These are phyloP conservation scores for Sugiyamaella chiloensis DNA, from an alignment of 805 yeast species.

Conservation along the genomic window DNA sequence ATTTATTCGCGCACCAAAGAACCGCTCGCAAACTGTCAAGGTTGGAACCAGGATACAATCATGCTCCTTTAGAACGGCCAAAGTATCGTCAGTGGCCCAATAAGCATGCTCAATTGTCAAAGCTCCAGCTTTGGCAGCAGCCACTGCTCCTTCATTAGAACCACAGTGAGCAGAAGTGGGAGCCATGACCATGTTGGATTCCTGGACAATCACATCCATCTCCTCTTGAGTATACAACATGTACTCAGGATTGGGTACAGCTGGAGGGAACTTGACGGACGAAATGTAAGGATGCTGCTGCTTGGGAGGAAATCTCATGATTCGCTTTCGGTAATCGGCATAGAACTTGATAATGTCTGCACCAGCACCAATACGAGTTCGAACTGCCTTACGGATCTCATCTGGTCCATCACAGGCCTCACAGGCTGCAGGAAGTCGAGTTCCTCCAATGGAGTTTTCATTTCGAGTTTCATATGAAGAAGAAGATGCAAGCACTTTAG, in stretches of 20 bases:
- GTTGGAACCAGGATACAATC: conserved; percentile 7
- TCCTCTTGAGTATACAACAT: conserved; percentile 6
- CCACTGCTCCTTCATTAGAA: conserved; percentile 8
- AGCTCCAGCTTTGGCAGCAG: conserved; percentile 7
- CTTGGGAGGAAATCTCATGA: conserved; percentile 8
- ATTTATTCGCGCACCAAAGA: conserved; percentile 4
- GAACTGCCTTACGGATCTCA: conserved; percentile 7
- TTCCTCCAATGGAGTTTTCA: conserved; percentile 6
- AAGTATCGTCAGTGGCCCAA: conserved; percentile 6
- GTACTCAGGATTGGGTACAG: conserved; percentile 4
- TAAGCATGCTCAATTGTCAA: conserved; percentile 7
- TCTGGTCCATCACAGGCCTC: conserved; percentile 8
- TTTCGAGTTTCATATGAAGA: conserved; percentile 7
- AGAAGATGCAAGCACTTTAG: conserved; percentile 6
- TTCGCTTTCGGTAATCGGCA: conserved; percentile 7
- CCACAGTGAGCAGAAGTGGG: conserved; percentile 8
- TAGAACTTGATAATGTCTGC: conserved; percentile 8
- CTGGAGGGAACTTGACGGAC: conserved; percentile 6
- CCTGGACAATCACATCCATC: conserved; percentile 3
- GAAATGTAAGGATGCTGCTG: conserved; percentile 8
- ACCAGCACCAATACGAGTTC: conserved; percentile 3
- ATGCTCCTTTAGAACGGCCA: conserved; percentile 4
- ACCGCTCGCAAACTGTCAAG: conserved; percentile 6
- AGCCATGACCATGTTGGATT: conserved; percentile 1
- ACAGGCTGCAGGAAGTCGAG: conserved; percentile 1